Base-by-base conservation (phyloP, 2,329 filamentous ascomycete genomes). In the Fonsecaea pugnacius region DNA sequence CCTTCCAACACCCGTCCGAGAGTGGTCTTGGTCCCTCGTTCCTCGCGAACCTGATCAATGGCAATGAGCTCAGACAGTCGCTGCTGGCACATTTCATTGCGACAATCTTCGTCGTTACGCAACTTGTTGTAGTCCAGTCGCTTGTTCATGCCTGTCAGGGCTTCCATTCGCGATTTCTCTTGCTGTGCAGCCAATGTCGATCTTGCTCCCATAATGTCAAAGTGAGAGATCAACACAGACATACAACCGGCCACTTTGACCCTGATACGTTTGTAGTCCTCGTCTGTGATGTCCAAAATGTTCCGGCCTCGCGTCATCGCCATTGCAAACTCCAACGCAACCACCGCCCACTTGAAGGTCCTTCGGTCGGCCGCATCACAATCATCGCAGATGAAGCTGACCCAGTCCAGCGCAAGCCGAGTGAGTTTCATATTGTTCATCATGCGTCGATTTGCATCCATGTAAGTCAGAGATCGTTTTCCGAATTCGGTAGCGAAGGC, bases 401-500 rank as follows among this genome's bases (percentile, higher is more conserved):
- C 91, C 95, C 95, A 99, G 75, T 99, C 94, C 10, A 99, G 82
- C 3, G 93, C 92, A 59, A 99, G 83, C 74, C 96, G 91, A 12
- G 94, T 96, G 61, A 99, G 85, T 76, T 96, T 96, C 70, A 96
- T 84, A 76, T 96, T 97, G 79, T 98, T 98, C 91, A 98, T 96
- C 70, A 96, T 91, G 56, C 94, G 89, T 61, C 95, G 84, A 74
- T 96, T 98, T 76, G 91, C 90, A 78, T 99, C 95, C 88, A 99
- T 95, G 79, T 96, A 96, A 21, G 95, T 87, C 56, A 96, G 85
- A 1, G 94, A 97, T 69, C 95, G 89, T 75, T 97, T 94, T 51
- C 95, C 95, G 70, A 99, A 99, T 75, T 99, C 95, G 0, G 95
- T 98, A n/a, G 95, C 95, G 73, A 98, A 99, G 46, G 96, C 91